Evolutionary conservation across 1,284 basidiomycete genomes (phyloP), one percentile per base, ranked within the genome.

Genomic region (Cutaneotrichosporon sp.): DNA sequence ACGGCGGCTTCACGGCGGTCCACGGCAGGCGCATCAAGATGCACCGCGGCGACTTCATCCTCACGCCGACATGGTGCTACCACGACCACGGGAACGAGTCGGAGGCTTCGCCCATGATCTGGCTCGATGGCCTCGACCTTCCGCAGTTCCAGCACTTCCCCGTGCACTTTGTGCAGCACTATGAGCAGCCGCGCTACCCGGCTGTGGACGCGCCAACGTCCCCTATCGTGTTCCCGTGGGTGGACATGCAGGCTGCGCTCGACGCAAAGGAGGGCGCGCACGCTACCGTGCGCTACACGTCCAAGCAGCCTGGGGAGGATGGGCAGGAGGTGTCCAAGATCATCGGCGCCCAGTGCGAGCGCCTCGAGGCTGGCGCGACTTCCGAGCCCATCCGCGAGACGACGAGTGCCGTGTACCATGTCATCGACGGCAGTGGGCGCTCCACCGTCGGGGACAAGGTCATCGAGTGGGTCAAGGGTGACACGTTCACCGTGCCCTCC

Each of bases 41-140:
- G 67, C 33, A 55, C 33, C 49, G 67, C 16, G 67, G 67, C 20
- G 67, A 69, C 42, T 67, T 69, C 36, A 69, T 69, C 53, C 59
- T 69, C 11, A 69, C 67, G 8, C 67, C 67, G 11, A 56, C 56
- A 2, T 69, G 67, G 67, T 20, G 34, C 25, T 69, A 57, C 16
- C 67, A 69, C 58, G 67, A 69, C 46, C 67, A 69, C 63, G 67
- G 67, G 2, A 69, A 67, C 49, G 67, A 67, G 25, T 46, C 46
- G 6, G 45, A 29, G 13, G 64, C 65, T 0, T 27, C 57, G 4
- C 67, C 67, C 22, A 69, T 69, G 67, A 67, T 69, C 56, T 69
- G 67, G 67, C 59, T 69, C 18, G 67, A 69, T 52, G 67, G 67
- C 29, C 59, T 69, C 45, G 65, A 69, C 33, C 63, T 69, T 13